Evolutionary conservation across 192 early-diverging fungal genomes (phyloP).

Genomic region (Podila minutissima): DNA sequence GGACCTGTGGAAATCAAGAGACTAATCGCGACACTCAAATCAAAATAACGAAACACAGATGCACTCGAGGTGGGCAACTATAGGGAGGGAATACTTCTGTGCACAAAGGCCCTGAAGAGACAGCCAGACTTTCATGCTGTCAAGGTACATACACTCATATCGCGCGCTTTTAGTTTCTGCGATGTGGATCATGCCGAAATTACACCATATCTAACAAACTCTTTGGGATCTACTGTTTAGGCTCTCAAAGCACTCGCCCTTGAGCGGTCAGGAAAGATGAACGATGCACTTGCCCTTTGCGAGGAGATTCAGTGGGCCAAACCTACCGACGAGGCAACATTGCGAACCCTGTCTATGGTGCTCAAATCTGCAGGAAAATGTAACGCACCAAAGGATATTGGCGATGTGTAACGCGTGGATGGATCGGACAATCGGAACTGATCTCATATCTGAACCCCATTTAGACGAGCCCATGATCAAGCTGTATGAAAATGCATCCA

Average conservation of each 20-base stretch:
- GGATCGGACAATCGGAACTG: background rate
- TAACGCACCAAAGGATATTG: conserved; percentile 20
- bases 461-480: conserved; percentile 75
- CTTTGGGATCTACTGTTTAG: conserved; percentile 39
- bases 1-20: background rate
- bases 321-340: conserved; percentile 67
- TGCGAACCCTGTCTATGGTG: conserved; percentile 70
- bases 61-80: conserved; percentile 73
- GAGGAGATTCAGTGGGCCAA: conserved; percentile 68
- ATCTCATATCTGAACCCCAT: background rate
- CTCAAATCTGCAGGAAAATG: conserved; percentile 63
- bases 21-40: no score
- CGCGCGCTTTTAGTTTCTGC: background rate
- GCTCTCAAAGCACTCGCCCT: conserved; percentile 81
- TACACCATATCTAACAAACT: background rate
- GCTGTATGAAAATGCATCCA: conserved; percentile 76
- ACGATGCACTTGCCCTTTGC: conserved; percentile 73
- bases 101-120: conserved; percentile 79
- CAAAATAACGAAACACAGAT: conserved; percentile 48
- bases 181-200: background rate
- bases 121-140: conserved; percentile 66
- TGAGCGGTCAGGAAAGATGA: conserved; percentile 66
- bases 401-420: background rate
- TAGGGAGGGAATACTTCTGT: conserved; percentile 68
- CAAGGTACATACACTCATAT: conserved; percentile 64